Percentiles rank a stretch among this genome's conserved stretches.
Evolutionary conservation across 345 rosid genomes (phyloP).

Genomic region (Euphorbia peplus): DNA sequence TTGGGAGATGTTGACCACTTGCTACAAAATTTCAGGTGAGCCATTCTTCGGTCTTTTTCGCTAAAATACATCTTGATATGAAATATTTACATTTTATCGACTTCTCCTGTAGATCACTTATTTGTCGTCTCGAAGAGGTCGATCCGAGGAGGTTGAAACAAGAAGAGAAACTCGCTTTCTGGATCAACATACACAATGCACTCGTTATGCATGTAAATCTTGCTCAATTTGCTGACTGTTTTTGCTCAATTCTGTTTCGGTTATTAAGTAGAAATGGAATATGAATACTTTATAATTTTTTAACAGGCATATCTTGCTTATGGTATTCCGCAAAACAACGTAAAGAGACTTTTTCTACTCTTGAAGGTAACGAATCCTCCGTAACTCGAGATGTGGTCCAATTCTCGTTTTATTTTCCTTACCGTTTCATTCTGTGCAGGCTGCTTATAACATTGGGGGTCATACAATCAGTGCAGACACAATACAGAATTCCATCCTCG

Average conservation of each 20-base stretch:
- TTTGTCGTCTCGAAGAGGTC: slow-evolving; percentile 69
- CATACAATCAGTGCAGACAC: slow-evolving; percentile 86
- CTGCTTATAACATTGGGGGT: slow-evolving; percentile 93
- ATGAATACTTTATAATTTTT: slow-evolving; percentile 9
- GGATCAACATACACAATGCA: slow-evolving; percentile 94
- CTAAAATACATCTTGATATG: background rate
- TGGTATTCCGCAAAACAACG: slow-evolving; percentile 87
- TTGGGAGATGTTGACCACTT: slow-evolving; percentile 70
- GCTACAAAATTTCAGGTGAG: slow-evolving; percentile 83
- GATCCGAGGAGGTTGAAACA: slow-evolving; percentile 71
- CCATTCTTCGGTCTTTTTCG: slow-evolving; percentile 9
- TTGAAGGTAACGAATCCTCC: slow-evolving; percentile 52
- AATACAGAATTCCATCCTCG: slow-evolving; percentile 66
- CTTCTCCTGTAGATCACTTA: slow-evolving; percentile 54
- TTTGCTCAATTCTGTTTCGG: slow-evolving; percentile 13
- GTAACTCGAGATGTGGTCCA: background rate
- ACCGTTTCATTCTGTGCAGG: slow-evolving; percentile 44
- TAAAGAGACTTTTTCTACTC: slow-evolving; percentile 73
- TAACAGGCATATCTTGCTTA: slow-evolving; percentile 79
- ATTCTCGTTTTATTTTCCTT: slow-evolving; percentile 12
- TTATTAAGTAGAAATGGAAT: background rate
- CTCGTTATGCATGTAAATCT: slow-evolving; percentile 89
- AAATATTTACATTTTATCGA: slow-evolving; percentile 3
- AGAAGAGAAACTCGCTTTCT: slow-evolving; percentile 93
- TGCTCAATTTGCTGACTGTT: background rate